Conservation (phyloP, 371 early-diverging fungal species). For the Circinella minor region DNA sequence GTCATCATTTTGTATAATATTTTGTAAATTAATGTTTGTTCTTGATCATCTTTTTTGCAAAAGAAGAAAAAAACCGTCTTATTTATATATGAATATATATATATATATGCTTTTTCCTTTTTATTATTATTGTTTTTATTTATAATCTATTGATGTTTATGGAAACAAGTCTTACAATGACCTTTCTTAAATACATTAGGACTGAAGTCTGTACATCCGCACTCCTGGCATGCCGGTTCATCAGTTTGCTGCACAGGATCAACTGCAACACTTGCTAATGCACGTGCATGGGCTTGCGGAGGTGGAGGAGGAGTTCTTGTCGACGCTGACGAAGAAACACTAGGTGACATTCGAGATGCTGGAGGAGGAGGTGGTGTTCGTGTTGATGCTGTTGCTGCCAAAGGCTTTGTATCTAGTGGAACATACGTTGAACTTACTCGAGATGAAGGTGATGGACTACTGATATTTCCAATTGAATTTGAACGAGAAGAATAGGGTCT, state of each 20-base stretch:
- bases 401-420: constrained; percentile 22
- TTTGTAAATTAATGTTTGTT: constrained; percentile 3
- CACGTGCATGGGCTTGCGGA: constrained; percentile 12
- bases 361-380: constrained; percentile 23
- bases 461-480: not conserved
- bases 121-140: not conserved
- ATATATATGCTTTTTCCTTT: not conserved
- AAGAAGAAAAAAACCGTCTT: too few species aligned
- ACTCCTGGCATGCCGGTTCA: constrained; percentile 43
- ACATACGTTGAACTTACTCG: constrained; percentile 15
- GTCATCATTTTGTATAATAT: not conserved
- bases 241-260: not conserved
- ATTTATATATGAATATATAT: too few species aligned
- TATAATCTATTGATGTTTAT: constrained; percentile 43
- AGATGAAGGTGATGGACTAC: constrained; percentile 15
- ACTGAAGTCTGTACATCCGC: constrained; percentile 71
- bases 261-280: constrained; percentile 1
- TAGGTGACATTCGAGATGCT: constrained; percentile 14
- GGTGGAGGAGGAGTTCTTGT: constrained; percentile 18
- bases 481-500: constrained; percentile 6
- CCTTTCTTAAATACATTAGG: constrained; percentile 73
- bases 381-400: constrained; percentile 4
- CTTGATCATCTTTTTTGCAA: not conserved
- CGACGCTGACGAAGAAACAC: constrained; percentile 7
- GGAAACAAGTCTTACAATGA: constrained; percentile 74